Percentiles rank a stretch among this genome's conserved stretches.
Conservation (phyloP, 441 rosid genomes). For the Omphalea diandra region DNA sequence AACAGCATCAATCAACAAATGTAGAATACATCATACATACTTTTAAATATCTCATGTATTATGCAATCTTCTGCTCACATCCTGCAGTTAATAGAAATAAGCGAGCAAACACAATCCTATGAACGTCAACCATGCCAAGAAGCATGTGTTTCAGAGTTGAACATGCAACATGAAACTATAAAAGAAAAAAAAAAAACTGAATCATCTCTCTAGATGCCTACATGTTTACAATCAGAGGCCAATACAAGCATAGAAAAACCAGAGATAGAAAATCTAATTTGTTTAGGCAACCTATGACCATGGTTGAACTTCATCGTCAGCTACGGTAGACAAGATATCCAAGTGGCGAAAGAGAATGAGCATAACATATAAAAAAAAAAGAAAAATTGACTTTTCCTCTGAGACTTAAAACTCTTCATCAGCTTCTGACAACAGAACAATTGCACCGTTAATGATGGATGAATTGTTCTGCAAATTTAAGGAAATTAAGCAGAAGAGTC, state of each 20-base stretch:
- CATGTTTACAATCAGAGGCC: conserved; percentile 30
- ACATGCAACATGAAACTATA: too few species aligned
- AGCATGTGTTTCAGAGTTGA: not conserved
- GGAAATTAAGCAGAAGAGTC: not conserved
- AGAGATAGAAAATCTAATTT: conserved; percentile 22
- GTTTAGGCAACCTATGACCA: conserved; percentile 19
- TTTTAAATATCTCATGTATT: not conserved
- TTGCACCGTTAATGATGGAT: conserved; percentile 48
- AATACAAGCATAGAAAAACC: conserved; percentile 20
- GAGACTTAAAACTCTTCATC: conserved; percentile 14
- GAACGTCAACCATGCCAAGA: not conserved
- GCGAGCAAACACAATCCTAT: not conserved
- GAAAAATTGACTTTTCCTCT: conserved; percentile 19
- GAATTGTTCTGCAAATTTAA: conserved; percentile 64
- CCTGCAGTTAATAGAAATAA: not conserved
- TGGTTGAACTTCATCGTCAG: conserved; percentile 23
- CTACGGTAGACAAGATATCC: conserved; percentile 33
- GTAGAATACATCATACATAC: not conserved
- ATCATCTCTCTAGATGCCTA: conserved; percentile 12
- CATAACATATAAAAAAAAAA: conserved; percentile 19
- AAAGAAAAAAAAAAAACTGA: conserved; percentile 3
- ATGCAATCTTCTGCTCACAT: not conserved
- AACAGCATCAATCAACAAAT: not conserved
- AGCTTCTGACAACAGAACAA: conserved; percentile 5
- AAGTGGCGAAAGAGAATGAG: conserved; percentile 22